Evolutionary conservation across 345 rosid genomes (phyloP).

Genomic region (Balakata baccata): DNA sequence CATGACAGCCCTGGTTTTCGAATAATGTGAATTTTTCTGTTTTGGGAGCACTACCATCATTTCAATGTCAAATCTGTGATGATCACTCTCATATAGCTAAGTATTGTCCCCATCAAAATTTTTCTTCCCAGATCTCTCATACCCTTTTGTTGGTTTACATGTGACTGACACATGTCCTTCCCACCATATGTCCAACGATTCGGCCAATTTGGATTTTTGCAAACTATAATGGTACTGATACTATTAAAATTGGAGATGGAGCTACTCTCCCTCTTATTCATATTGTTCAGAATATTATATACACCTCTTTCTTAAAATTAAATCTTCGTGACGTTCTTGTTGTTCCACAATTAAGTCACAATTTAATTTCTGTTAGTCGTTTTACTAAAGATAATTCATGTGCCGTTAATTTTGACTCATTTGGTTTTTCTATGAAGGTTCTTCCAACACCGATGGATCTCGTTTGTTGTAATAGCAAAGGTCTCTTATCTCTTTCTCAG

Average conservation of each 20-base stretch:
- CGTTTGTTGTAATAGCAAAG: too few species aligned
- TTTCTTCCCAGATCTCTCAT: too few species aligned
- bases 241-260: neutral
- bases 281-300: neutral
- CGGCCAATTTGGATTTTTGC: neutral
- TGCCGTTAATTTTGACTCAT: too few species aligned
- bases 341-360: neutral
- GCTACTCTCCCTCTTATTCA: neutral
- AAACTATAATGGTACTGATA: neutral
- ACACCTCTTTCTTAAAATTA: neutral
- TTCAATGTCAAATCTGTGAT: too few species aligned
- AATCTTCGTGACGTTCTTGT: neutral
- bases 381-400: neutral
- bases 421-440: too few species aligned
- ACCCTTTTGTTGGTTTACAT: neutral
- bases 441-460: too few species aligned
- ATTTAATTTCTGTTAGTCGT: neutral
- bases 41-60: too few species aligned
- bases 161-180: neutral
- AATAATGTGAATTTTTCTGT: too few species aligned
- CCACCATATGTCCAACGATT: neutral
- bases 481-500: too few species aligned
- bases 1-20: too few species aligned
- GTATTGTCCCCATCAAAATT: too few species aligned
- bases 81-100: too few species aligned